A percentile compares a stretch with the other conserved stretches of the same genome.
Conservation (phyloP, 768 basidiomycete genomes). For the Steccherinum ochraceum region DNA sequence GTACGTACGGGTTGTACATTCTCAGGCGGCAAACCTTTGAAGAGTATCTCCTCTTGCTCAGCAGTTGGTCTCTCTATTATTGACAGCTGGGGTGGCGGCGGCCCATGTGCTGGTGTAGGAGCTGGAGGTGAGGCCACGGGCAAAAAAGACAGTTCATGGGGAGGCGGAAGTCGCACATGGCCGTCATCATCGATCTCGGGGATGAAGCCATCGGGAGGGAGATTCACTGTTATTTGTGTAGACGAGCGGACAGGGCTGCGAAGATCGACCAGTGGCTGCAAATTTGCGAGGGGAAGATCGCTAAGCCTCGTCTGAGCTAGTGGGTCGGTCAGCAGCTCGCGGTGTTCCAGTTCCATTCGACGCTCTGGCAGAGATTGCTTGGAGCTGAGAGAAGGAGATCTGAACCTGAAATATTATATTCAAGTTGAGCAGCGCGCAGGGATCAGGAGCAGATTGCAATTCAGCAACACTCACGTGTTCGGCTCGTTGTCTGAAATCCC, state of each 20-base stretch:
- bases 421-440: no score
- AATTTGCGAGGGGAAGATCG: no score
- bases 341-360: no score
- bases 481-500: no score
- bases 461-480: no score
- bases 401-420: no score
- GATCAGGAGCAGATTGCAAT: no score
- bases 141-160: slow-evolving; percentile 46
- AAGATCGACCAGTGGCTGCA: no score
- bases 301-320: no score
- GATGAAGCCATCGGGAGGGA: slow-evolving; percentile 61
- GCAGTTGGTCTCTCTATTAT: slow-evolving; percentile 10
- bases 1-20: background rate
- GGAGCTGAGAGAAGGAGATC: no score
- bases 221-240: slow-evolving; percentile 28
- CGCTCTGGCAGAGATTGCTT: no score
- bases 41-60: slow-evolving; percentile 8
- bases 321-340: no score
- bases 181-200: slow-evolving; percentile 46
- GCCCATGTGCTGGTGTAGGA: slow-evolving; percentile 21
- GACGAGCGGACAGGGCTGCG: slow-evolving; percentile 26
- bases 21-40: background rate
- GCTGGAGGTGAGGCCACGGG: slow-evolving; percentile 36
- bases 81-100: background rate
- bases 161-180: slow-evolving; percentile 56